Evolutionary conservation across 2,329 filamentous ascomycete genomes (phyloP).

Genomic region (Zymoseptoria passerinii): DNA sequence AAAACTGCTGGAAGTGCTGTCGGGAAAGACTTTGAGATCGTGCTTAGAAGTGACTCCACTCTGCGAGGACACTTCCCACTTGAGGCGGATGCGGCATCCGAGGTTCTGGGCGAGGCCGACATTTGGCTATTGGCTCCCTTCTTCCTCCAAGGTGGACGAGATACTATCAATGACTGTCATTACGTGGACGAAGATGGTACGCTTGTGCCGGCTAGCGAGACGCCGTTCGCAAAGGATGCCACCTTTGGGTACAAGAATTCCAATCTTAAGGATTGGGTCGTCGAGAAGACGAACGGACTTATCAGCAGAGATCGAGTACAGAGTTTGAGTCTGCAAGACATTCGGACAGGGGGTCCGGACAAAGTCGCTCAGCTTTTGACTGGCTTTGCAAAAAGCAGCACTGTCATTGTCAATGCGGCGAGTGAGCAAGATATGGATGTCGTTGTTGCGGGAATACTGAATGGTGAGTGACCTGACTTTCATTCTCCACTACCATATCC

Average conservation of each 20-base stretch:
- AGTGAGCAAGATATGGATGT: constrained; percentile 49
- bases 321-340: constrained; percentile 42
- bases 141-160: constrained; percentile 51
- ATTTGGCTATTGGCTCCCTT: constrained; percentile 51
- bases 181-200: constrained; percentile 47
- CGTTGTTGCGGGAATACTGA: constrained; percentile 43
- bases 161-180: constrained; percentile 50
- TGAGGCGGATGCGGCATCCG: constrained; percentile 43
- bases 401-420: constrained; percentile 47
- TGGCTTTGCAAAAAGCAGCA: constrained; percentile 30
- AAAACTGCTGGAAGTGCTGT: constrained; percentile 36
- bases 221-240: constrained; percentile 50
- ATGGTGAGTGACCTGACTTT: constrained; percentile 22
- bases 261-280: constrained; percentile 46
- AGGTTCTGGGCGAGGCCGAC: constrained; percentile 43
- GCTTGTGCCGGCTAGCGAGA: constrained; percentile 45
- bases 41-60: constrained; percentile 50
- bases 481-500: background rate
- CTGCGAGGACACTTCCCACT: constrained; percentile 50
- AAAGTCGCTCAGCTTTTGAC: constrained; percentile 37
- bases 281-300: constrained; percentile 43
- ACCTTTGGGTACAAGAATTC: constrained; percentile 51
- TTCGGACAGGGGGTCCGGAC: constrained; percentile 39
- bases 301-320: constrained; percentile 34
- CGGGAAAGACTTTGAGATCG: constrained; percentile 43